Evolutionary conservation across 129 eudicot species (phyloP), one percentile per base, ranked within the genome.

Genomic region (Centrapalus pauciflorus): DNA sequence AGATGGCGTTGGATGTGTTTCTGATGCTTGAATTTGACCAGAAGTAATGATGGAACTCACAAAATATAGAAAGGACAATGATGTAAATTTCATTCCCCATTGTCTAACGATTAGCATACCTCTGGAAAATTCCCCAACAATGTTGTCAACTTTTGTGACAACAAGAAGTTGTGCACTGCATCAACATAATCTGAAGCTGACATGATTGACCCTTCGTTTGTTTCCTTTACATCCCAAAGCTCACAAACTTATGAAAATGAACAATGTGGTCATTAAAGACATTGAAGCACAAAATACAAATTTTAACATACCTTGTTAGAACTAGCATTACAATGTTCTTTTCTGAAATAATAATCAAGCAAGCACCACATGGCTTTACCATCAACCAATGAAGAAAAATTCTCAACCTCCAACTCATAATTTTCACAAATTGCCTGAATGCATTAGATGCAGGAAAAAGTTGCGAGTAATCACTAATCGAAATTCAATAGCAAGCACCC

Each of bases 281-380:
- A 46, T 49, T 3, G 59, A 41, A 5, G 11, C 59, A 9, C 7
- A 62, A 28, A 38, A 10, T 16, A 65, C 7, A 10, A 20, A 16
- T 24, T 62, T 55, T 17, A 21, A 14, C 43, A 67, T 55, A 88
- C 96, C 86, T 73, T 64, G 48, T 14, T 33, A 58, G 79, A 88
- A 67, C 61, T 75, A 50, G 81, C 69, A 67, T 76, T 72, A 55
- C 67, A 41, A 54, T 83, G 83, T 64, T 86, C 96, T 57, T 78
- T 93, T 55, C 82, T 85, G 55, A 93, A 93, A 78, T 93, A 93
- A 74, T 72, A 88, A 75, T 93, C 99, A 43, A 93, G 81, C 86
- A 93, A 74, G 73, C 99, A 93, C 99, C 99, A 93, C 96, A 93
- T 93, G 51, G 95, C 96, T 82, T 81, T 86, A 59, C 99, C 99